Conservation (phyloP, 2,329 filamentous ascomycete species). For the Fusarium sambucinum region DNA sequence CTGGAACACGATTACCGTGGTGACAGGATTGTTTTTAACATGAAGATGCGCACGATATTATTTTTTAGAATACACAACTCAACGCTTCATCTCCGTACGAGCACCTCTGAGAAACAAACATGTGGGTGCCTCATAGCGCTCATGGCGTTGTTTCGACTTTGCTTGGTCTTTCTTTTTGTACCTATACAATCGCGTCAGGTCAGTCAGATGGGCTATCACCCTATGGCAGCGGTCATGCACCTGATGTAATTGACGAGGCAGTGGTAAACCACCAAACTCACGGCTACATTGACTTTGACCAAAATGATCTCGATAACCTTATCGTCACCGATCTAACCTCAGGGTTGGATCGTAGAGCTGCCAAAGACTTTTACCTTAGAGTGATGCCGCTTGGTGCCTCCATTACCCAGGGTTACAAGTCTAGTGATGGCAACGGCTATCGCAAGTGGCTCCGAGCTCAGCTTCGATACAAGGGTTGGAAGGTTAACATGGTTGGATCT, state of each 20-base stretch:
- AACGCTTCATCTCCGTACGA: not conserved
- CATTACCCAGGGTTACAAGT: slow-evolving; percentile 1
- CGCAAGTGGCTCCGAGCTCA: slow-evolving; percentile 1
- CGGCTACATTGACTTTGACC: not conserved
- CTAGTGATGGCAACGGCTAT: slow-evolving; percentile 6
- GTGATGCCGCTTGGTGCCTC: slow-evolving; percentile 11
- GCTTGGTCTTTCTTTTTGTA: not conserved
- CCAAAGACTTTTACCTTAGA: slow-evolving; percentile 11
- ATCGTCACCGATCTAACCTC: not conserved
- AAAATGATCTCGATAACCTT: not conserved
- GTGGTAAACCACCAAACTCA: not conserved
- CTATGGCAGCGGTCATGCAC: not conserved
- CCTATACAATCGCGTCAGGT: not conserved
- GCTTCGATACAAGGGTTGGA: slow-evolving; percentile 5
- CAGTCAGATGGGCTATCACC: not conserved
- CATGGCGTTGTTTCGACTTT: not conserved
- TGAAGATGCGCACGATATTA: not conserved
- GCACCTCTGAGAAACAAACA: not conserved
- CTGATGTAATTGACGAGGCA: not conserved
- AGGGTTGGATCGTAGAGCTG: not conserved
- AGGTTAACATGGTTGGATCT: slow-evolving; percentile 9
- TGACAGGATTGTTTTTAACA: not conserved
- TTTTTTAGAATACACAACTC: not conserved
- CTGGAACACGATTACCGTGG: not conserved
- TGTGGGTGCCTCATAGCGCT: not conserved